These are phyloP conservation scores for Musa schizocarpa DNA, from an alignment of 176 grass and related monocot species.

Conservation along the genomic window DNA sequence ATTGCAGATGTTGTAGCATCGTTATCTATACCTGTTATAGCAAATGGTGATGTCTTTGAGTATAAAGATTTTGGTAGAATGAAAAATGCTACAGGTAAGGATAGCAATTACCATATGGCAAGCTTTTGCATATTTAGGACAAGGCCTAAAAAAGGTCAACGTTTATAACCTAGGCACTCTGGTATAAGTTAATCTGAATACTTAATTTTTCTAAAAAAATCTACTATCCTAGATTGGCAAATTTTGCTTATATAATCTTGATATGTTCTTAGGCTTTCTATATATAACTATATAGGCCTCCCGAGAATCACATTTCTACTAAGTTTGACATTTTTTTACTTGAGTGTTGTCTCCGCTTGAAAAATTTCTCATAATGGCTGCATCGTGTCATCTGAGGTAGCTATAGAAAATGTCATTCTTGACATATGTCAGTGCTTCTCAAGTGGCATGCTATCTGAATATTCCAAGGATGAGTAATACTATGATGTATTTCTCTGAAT, in stretches of 20 bases:
- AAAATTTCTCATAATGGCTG: too few relatives aligned
- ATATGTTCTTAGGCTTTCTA: too few relatives aligned
- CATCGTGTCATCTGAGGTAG: too few relatives aligned
- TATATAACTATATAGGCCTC: too few relatives aligned
- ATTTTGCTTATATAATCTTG: not conserved
- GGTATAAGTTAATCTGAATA: not conserved
- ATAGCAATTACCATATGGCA: not conserved
- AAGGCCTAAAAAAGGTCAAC: not conserved
- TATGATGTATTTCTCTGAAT: too few relatives aligned
- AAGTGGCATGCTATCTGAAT: too few relatives aligned
- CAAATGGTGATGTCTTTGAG: constrained; percentile 89
- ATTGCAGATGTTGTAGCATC: constrained; percentile 79
- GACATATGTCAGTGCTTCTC: too few relatives aligned
- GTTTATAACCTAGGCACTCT: not conserved
- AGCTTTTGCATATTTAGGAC: not conserved
- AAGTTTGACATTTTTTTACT: too few relatives aligned
- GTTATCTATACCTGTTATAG: constrained; percentile 95
- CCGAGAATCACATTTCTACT: too few relatives aligned
- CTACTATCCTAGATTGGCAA: not conserved
- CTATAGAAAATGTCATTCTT: too few relatives aligned
- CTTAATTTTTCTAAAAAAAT: not conserved
- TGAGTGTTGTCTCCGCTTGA: too few relatives aligned
- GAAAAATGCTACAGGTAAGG: constrained; percentile 68
- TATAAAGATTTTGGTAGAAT: constrained; percentile 89
- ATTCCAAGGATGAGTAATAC: too few relatives aligned